These are phyloP conservation scores for Mortierella sp. DNA, from an alignment of 371 early-diverging fungal genomes.

Conservation along the genomic window DNA sequence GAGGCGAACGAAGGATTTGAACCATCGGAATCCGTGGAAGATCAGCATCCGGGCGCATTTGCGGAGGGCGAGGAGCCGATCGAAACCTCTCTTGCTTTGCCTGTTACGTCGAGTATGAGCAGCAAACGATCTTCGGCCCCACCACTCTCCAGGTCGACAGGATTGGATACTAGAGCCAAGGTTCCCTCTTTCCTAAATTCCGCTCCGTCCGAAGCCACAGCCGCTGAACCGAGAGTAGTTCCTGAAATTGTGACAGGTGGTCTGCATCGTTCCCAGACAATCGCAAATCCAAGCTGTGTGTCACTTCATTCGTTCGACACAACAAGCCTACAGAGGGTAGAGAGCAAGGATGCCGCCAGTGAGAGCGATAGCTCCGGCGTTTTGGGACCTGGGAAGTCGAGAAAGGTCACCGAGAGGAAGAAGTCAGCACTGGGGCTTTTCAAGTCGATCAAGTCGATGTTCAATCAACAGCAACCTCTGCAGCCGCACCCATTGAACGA, in stretches of 20 bases:
- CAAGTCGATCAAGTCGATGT: conserved; percentile 48
- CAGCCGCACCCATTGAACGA: conserved; percentile 14
- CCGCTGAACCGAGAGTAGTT: not conserved
- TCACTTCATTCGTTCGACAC: conserved; percentile 35
- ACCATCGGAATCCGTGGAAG: conserved; percentile 25
- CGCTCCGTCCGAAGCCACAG: not conserved
- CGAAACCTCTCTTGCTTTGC: conserved; percentile 7
- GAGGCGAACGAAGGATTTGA: conserved; percentile 15
- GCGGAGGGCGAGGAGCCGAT: conserved; percentile 40
- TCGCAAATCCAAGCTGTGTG: conserved; percentile 19
- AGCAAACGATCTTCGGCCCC: conserved; percentile 29
- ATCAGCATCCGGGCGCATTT: conserved; percentile 35
- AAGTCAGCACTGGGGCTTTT: conserved; percentile 27
- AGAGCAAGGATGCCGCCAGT: conserved; percentile 43
- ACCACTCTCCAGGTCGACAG: conserved; percentile 19
- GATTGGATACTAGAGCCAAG: conserved; percentile 6
- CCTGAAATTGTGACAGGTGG: not conserved
- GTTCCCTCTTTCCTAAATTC: not conserved
- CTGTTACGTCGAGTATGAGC: conserved; percentile 17
- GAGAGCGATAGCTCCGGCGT: conserved; percentile 51
- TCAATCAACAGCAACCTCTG: conserved; percentile 33
- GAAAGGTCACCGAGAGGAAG: conserved; percentile 28
- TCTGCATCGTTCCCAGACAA: conserved; percentile 11
- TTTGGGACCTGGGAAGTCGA: conserved; percentile 15
- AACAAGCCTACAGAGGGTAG: conserved; percentile 26